These are phyloP conservation scores for Trichosanthes cucumerina DNA, from an alignment of 306 rosid genomes.

Conservation along the genomic window DNA sequence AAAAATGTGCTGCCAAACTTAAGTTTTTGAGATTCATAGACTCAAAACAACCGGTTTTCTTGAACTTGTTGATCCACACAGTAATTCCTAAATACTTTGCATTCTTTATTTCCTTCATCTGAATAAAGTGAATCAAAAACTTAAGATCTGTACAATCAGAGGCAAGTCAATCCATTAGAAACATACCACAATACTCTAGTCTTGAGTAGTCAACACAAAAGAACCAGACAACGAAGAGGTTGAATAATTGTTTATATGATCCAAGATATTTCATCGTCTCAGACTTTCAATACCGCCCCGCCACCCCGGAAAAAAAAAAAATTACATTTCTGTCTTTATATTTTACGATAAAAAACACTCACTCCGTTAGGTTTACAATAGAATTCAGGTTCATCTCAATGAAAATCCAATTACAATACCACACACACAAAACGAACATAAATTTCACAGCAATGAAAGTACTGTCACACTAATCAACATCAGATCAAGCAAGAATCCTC, in stretches of 20 bases:
- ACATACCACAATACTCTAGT: neutral
- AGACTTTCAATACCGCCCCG: neutral
- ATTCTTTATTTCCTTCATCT: constrained; percentile 1
- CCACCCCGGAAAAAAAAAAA: neutral
- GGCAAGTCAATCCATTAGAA: neutral
- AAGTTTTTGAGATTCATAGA: neutral
- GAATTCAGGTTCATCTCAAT: neutral
- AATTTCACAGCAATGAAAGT: neutral
- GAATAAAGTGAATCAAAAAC: neutral
- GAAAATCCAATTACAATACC: neutral
- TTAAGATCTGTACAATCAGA: neutral
- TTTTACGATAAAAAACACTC: neutral
- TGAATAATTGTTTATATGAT: neutral
- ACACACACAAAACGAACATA: neutral
- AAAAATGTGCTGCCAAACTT: neutral
- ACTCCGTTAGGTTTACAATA: neutral
- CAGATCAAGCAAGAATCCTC: neutral
- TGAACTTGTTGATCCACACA: neutral
- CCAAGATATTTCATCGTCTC: neutral
- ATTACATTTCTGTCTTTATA: neutral
- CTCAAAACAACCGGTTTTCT: neutral
- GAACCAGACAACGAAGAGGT: neutral
- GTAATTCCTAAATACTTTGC: neutral
- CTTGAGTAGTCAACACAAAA: neutral
- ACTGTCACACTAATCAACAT: neutral